These are phyloP conservation scores for Pythium phragmiticola DNA, from an alignment of 352 stramenopile genomes.

Conservation along the genomic window DNA sequence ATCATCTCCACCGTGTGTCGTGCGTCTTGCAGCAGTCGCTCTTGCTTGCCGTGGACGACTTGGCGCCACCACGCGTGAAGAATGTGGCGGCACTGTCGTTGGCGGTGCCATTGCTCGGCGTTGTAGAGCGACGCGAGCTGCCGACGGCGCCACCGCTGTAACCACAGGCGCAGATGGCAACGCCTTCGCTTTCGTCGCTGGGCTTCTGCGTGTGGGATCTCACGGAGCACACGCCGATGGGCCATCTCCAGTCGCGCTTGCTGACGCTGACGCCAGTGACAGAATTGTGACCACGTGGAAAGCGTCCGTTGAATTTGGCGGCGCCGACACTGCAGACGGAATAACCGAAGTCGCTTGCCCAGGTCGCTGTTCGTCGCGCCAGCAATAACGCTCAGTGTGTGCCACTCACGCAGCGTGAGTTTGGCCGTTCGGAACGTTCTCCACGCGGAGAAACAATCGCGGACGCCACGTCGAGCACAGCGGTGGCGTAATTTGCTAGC, in stretches of 20 bases:
- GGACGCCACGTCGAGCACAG: not conserved
- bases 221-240: not conserved
- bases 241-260: not conserved
- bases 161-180: slow-evolving; percentile 15
- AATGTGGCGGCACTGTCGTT: not conserved
- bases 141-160: slow-evolving; percentile 18
- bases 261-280: not conserved
- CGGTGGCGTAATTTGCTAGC: slow-evolving; percentile 10
- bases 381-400: slow-evolving; percentile 13
- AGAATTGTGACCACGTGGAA: not conserved
- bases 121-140: slow-evolving; percentile 2
- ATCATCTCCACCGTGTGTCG: slow-evolving; percentile 34
- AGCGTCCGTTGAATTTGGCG: not conserved
- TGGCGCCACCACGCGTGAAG: slow-evolving; percentile 41
- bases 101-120: slow-evolving; percentile 3
- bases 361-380: slow-evolving; percentile 24
- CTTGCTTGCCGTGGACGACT: slow-evolving; percentile 51
- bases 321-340: slow-evolving; percentile 13
- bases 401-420: slow-evolving; percentile 10
- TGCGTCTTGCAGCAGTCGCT: slow-evolving; percentile 40
- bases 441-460: slow-evolving; percentile 11
- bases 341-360: slow-evolving; percentile 35
- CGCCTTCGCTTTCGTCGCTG: not conserved
- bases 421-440: slow-evolving; percentile 13
- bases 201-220: not conserved